Conservation (phyloP, 192 early-diverging fungal species). For the Jimgerdemannia flammicorona region DNA sequence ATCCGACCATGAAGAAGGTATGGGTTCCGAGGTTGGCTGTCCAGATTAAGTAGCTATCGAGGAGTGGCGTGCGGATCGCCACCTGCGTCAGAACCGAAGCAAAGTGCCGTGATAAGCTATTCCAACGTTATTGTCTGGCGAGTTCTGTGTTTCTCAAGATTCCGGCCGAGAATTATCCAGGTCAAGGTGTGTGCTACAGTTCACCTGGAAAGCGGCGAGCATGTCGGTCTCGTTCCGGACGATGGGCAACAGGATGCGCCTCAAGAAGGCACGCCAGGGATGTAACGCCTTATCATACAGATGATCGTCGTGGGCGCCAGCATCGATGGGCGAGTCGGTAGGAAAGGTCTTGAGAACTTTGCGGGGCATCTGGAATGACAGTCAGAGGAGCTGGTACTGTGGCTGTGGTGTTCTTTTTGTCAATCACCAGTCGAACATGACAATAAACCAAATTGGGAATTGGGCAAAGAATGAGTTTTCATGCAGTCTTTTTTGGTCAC, state of each 20-base stretch:
- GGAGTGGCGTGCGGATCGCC: conserved; percentile 36
- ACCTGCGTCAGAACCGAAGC: conserved; percentile 19
- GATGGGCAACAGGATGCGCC: conserved; percentile 38
- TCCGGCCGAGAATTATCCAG: background rate
- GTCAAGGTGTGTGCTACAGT: background rate
- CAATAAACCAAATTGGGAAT: too few relatives aligned
- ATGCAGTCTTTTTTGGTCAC: too few relatives aligned
- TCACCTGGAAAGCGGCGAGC: conserved; percentile 50
- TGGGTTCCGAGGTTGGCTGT: conserved; percentile 84
- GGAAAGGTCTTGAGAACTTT: conserved; percentile 23
- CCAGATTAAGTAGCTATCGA: conserved; percentile 65
- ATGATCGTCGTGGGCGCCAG: conserved; percentile 45
- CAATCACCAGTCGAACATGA: too few relatives aligned
- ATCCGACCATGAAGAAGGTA: conserved; percentile 77
- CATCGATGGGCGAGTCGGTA: conserved; percentile 35
- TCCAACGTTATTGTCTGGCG: too few relatives aligned
- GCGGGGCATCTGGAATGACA: background rate
- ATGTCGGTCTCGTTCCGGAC: conserved; percentile 43
- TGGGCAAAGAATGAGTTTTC: too few relatives aligned
- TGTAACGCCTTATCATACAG: conserved; percentile 47
- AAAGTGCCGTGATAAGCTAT: background rate
- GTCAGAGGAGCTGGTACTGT: too few relatives aligned
- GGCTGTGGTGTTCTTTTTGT: too few relatives aligned
- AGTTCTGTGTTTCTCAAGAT: background rate
- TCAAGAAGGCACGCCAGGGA: conserved; percentile 35